phyloP scores from a whole-genome alignment of 345 rosid species.

The Barbarea vulgaris region DNA sequence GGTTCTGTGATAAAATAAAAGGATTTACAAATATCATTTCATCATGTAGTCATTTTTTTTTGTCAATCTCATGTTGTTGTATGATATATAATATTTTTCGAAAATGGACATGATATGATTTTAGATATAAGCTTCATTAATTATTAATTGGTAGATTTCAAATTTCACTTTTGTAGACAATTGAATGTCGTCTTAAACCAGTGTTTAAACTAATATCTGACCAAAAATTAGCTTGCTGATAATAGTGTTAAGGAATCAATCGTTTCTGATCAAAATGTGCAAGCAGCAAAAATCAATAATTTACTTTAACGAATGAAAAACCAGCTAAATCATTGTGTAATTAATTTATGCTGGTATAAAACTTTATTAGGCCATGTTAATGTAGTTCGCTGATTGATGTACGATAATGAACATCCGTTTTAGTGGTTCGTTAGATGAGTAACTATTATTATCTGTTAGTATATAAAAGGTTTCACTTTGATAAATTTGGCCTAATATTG shows the following conservation, averaged over 20 bases:
- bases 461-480: background rate
- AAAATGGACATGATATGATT: too few relatives aligned
- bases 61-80: too few relatives aligned
- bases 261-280: background rate
- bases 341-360: background rate
- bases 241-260: background rate
- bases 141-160: too few relatives aligned
- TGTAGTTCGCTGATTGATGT: background rate
- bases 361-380: background rate
- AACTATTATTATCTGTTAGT: background rate
- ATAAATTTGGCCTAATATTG: background rate
- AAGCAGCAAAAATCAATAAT: background rate
- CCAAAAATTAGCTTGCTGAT: background rate
- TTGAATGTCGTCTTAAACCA: too few relatives aligned
- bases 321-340: too few relatives aligned
- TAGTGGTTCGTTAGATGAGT: slow-evolving; percentile 4
- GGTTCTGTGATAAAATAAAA: too few relatives aligned
- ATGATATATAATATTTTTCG: too few relatives aligned
- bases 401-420: background rate
- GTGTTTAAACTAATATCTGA: too few relatives aligned
- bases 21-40: too few relatives aligned
- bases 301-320: background rate
- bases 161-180: too few relatives aligned
- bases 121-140: too few relatives aligned
- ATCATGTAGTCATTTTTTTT: too few relatives aligned